These are phyloP conservation scores for Glycyrrhiza uralensis DNA, from an alignment of 306 rosid genomes.

Conservation along the genomic window DNA sequence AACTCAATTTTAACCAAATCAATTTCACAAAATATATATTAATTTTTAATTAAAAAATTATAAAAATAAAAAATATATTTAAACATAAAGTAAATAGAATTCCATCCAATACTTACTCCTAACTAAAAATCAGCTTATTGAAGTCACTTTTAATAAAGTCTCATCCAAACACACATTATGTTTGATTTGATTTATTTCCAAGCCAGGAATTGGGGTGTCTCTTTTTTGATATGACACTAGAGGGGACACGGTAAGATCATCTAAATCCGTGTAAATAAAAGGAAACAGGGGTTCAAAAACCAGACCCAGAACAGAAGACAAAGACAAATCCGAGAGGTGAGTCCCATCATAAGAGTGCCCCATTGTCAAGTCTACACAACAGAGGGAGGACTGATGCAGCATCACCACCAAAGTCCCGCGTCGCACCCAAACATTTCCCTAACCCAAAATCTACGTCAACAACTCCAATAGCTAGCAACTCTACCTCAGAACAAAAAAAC, in stretches of 20 bases:
- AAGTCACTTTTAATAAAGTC: too few species aligned
- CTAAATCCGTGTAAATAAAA: background rate
- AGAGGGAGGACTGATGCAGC: background rate
- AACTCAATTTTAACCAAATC: too few species aligned
- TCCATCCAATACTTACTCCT: too few species aligned
- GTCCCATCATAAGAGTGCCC: conserved; percentile 26
- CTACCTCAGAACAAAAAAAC: background rate
- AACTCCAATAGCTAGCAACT: conserved; percentile 28
- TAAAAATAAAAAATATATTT: too few species aligned
- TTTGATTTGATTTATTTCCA: too few species aligned
- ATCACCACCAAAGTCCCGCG: conserved; percentile 27
- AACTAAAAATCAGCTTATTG: too few species aligned
- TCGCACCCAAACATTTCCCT: conserved; percentile 38
- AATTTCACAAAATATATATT: too few species aligned
- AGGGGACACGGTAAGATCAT: background rate
- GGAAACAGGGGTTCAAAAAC: background rate
- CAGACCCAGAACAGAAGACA: background rate
- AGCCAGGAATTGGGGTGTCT: background rate
- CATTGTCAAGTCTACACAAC: conserved; percentile 14
- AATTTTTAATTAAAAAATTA: too few species aligned
- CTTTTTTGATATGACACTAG: background rate
- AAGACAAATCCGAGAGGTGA: conserved; percentile 21
- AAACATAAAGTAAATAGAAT: too few species aligned
- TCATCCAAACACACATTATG: too few species aligned
- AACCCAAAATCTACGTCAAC: conserved; percentile 48